phyloP scores from a whole-genome alignment of 345 rosid genomes.

The Populus nigra region DNA sequence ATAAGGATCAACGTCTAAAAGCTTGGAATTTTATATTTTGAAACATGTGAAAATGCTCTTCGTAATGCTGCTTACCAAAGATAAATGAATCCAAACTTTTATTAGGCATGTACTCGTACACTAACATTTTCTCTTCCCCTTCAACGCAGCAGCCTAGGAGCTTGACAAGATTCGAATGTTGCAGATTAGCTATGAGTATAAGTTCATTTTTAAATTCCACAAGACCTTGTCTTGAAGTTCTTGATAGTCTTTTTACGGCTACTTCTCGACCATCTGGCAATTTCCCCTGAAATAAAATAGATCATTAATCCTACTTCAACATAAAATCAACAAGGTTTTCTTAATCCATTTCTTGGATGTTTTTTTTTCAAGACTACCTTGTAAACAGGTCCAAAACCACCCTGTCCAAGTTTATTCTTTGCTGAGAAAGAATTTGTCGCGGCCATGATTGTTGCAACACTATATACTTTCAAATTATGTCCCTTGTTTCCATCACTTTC shows the following conservation, averaged over 20 bases:
- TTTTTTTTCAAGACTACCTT: not conserved
- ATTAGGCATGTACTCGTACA: constrained; percentile 19
- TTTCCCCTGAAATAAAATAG: constrained; percentile 4
- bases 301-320: not conserved
- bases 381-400: constrained; percentile 24
- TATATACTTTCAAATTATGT: not conserved
- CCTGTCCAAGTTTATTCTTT: constrained; percentile 15
- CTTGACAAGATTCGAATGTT: constrained; percentile 20
- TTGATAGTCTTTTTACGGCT: constrained; percentile 25
- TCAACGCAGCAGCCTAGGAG: constrained; percentile 19
- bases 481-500: constrained; percentile 7
- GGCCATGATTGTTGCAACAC: not conserved
- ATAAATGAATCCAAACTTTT: constrained; percentile 23
- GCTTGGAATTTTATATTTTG: too few relatives aligned
- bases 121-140: constrained; percentile 25
- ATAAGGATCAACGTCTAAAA: not conserved
- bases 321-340: not conserved
- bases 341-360: not conserved
- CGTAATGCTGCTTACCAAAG: constrained; percentile 1
- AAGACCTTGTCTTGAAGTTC: constrained; percentile 24
- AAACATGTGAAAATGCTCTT: too few relatives aligned
- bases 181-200: constrained; percentile 23
- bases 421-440: constrained; percentile 12
- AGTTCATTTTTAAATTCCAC: constrained; percentile 31
- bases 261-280: constrained; percentile 10